Evolutionary conservation across 768 basidiomycete species (phyloP).

Genomic region (Cyclocybe cylindracea): DNA sequence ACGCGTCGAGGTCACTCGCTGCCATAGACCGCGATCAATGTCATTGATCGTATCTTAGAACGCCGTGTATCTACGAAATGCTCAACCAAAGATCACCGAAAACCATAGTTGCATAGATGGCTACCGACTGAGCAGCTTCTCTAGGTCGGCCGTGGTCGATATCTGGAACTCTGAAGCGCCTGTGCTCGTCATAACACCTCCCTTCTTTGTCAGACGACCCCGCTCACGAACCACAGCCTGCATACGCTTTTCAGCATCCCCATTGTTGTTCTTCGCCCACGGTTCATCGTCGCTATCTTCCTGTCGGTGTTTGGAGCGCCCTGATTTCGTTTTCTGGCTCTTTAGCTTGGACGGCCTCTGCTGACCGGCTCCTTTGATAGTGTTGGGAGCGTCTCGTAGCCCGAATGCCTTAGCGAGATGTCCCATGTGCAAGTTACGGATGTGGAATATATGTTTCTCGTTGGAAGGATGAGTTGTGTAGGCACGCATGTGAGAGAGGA

Average conservation of each 20-base stretch:
- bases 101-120: not conserved
- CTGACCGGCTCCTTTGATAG: slow-evolving; percentile 35
- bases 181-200: slow-evolving; percentile 70
- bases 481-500: slow-evolving; percentile 89
- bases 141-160: slow-evolving; percentile 60
- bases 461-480: slow-evolving; percentile 96
- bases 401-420: slow-evolving; percentile 94
- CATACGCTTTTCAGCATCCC: slow-evolving; percentile 82
- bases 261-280: slow-evolving; percentile 44
- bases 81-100: not conserved
- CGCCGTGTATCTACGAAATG: no score
- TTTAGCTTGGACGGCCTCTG: slow-evolving; percentile 15
- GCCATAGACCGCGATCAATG: no score
- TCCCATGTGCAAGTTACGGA: slow-evolving; percentile 90
- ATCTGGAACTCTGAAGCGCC: slow-evolving; percentile 81
- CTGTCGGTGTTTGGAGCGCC: slow-evolving; percentile 19
- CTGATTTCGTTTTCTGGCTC: slow-evolving; percentile 14
- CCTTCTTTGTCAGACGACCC: slow-evolving; percentile 78
- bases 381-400: slow-evolving; percentile 79
- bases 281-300: slow-evolving; percentile 25
- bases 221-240: slow-evolving; percentile 80
- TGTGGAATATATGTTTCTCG: slow-evolving; percentile 97
- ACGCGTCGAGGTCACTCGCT: no score
- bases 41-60: no score
- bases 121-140: slow-evolving; percentile 47